Evolutionary conservation across 1,139 yeast species (phyloP).

Genomic region (Scheffersomyces cryptocercus): DNA sequence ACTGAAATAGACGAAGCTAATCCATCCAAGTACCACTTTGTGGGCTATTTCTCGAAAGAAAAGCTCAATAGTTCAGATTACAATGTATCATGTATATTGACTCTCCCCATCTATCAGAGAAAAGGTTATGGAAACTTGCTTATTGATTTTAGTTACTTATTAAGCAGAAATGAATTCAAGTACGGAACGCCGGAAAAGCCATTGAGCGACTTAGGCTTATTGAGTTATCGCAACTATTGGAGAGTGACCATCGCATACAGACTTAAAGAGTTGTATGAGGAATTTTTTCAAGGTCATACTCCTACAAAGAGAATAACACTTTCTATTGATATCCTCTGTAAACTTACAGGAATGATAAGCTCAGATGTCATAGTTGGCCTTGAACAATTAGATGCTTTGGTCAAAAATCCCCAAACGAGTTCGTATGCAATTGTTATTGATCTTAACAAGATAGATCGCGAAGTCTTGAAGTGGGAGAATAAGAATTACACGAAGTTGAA

Average conservation of each 20-base stretch:
- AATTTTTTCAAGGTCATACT: constrained; percentile 10
- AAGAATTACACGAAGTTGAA: constrained; percentile 57
- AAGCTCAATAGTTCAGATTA: constrained; percentile 73
- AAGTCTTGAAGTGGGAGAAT: constrained; percentile 53
- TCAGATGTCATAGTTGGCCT: constrained; percentile 87
- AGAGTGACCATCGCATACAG: constrained; percentile 58
- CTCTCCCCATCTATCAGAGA: constrained; percentile 85
- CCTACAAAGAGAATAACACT: constrained; percentile 18
- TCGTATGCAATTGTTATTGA: constrained; percentile 60
- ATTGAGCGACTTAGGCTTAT: constrained; percentile 77
- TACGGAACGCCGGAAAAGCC: constrained; percentile 97
- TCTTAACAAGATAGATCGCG: constrained; percentile 39
- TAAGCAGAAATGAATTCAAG: constrained; percentile 72
- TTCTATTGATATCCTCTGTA: constrained; percentile 62
- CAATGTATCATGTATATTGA: constrained; percentile 87
- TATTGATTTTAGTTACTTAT: constrained; percentile 84
- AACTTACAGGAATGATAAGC: constrained; percentile 79
- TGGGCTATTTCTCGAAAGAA: constrained; percentile 93
- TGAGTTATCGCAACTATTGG: constrained; percentile 91
- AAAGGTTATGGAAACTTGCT: constrained; percentile 87
- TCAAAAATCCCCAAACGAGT: constrained; percentile 42
- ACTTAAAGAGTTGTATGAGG: constrained; percentile 30
- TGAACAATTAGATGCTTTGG: constrained; percentile 69
- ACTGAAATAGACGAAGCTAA: constrained; percentile 62
- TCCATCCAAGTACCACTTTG: constrained; percentile 65